These are phyloP conservation scores for Meira miltonrushii DNA, from an alignment of 1,284 basidiomycete species.

Conservation along the genomic window DNA sequence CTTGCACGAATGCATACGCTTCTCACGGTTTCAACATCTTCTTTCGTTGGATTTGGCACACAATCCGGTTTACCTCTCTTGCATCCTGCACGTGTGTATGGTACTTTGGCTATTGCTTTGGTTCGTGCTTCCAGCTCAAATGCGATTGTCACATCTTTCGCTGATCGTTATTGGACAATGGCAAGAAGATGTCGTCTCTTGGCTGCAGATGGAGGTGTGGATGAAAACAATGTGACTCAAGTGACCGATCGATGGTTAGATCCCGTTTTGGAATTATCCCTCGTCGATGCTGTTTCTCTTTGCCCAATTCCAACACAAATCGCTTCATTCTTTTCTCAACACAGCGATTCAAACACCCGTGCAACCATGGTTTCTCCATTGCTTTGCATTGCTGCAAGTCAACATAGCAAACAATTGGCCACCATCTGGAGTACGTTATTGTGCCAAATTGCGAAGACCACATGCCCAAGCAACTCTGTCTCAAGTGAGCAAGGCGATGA, in stretches of 20 bases:
- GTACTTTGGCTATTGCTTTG: conserved; percentile 30
- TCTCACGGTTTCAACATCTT: conserved; percentile 24
- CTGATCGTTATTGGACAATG: conserved; percentile 23
- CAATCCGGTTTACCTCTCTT: conserved; percentile 10
- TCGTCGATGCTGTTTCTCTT: conserved; percentile 26
- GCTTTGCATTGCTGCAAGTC: conserved; percentile 30
- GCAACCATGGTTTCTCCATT: conserved; percentile 24
- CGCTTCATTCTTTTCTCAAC: conserved; percentile 8
- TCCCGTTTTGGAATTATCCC: conserved; percentile 27
- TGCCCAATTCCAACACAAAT: conserved; percentile 18
- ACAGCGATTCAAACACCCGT: conserved; percentile 8
- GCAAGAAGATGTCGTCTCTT: conserved; percentile 21
- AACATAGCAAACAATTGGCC: conserved; percentile 31
- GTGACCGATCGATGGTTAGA: conserved; percentile 24
- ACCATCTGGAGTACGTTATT: conserved; percentile 36
- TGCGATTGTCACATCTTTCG: conserved; percentile 20
- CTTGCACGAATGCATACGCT: conserved; percentile 31
- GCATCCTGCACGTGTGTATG: conserved; percentile 17
- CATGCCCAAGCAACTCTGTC: conserved; percentile 18
- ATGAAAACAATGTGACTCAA: background rate
- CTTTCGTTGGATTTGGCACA: conserved; percentile 11
- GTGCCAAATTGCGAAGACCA: conserved; percentile 25
- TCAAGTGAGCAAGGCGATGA: background rate
- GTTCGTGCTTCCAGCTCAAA: conserved; percentile 27
- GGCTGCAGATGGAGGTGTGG: conserved; percentile 8